Conservation (phyloP, 192 early-diverging fungal species). For the Geranomyces variabilis region DNA sequence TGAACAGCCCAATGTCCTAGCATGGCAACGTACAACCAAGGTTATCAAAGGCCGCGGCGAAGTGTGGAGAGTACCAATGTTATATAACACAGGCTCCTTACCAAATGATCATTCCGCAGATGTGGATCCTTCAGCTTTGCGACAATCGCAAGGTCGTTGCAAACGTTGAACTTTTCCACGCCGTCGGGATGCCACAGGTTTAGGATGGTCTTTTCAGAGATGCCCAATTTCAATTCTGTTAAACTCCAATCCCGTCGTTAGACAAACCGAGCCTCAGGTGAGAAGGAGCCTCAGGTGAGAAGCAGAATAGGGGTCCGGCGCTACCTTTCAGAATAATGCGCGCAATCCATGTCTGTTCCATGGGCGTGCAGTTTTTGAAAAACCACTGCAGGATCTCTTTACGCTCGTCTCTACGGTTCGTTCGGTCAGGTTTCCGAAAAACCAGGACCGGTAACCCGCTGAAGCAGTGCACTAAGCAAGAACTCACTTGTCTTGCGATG, state of each 20-base stretch:
- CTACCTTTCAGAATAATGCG: constrained; percentile 75
- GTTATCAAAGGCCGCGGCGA: too few relatives aligned
- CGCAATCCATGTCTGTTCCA: constrained; percentile 78
- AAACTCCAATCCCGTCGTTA: background rate
- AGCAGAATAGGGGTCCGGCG: background rate
- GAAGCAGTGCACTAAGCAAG: constrained; percentile 4
- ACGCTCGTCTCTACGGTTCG: constrained; percentile 40
- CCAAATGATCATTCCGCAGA: constrained; percentile 5
- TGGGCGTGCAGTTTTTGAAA: constrained; percentile 59
- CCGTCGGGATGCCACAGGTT: constrained; percentile 73
- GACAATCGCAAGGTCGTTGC: constrained; percentile 64
- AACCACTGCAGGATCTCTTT: constrained; percentile 55
- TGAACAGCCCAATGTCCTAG: constrained; percentile 59
- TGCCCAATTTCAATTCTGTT: constrained; percentile 70
- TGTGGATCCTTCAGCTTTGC: constrained; percentile 60
- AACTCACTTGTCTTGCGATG: constrained; percentile 34
- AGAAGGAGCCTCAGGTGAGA: background rate
- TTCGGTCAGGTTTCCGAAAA: background rate
- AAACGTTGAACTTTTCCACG: constrained; percentile 65
- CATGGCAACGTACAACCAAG: too few relatives aligned
- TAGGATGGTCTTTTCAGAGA: constrained; percentile 73
- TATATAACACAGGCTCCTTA: background rate
- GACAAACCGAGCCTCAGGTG: background rate
- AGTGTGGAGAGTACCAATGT: too few relatives aligned
- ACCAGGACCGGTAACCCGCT: background rate